A percentile compares a stretch with the other conserved stretches of the same genome.
Evolutionary conservation across 202 grass and related monocot species (phyloP).

Genomic region (Zizania palustris): DNA sequence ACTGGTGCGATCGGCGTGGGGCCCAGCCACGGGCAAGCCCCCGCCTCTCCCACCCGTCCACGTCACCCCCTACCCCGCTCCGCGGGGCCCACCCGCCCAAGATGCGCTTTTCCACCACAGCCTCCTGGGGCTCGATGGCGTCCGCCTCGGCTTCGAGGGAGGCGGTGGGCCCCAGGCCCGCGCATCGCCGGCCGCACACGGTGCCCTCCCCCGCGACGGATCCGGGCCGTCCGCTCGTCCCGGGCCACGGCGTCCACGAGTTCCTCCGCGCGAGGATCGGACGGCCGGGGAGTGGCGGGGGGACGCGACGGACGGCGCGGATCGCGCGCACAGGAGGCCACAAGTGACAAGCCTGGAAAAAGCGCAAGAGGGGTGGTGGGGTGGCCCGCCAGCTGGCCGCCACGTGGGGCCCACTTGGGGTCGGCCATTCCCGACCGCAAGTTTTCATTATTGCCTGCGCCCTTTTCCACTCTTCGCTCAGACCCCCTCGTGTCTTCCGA

Average conservation of each 20-base stretch:
- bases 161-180: neutral
- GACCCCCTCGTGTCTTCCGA: neutral
- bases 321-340: slow-evolving; percentile 37
- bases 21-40: neutral
- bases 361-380: slow-evolving; percentile 58
- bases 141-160: too few species aligned
- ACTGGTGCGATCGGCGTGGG: neutral
- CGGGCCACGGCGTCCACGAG: slow-evolving; percentile 37
- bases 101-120: slow-evolving; percentile 46
- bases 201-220: neutral
- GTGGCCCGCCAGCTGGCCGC: slow-evolving; percentile 49
- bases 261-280: slow-evolving; percentile 5
- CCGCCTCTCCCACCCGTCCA: neutral
- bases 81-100: slow-evolving; percentile 11
- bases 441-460: slow-evolving; percentile 15
- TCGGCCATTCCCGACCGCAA: slow-evolving; percentile 32
- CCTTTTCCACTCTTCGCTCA: neutral
- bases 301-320: neutral
- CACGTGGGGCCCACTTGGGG: neutral
- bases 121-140: neutral
- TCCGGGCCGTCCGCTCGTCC: neutral
- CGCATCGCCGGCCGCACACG: neutral
- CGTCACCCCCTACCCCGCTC: neutral
- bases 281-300: neutral
- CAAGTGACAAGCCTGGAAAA: slow-evolving; percentile 50